These are phyloP conservation scores for Aegilops longissima DNA, from an alignment of 176 grass and related monocot genomes.

Conservation along the genomic window DNA sequence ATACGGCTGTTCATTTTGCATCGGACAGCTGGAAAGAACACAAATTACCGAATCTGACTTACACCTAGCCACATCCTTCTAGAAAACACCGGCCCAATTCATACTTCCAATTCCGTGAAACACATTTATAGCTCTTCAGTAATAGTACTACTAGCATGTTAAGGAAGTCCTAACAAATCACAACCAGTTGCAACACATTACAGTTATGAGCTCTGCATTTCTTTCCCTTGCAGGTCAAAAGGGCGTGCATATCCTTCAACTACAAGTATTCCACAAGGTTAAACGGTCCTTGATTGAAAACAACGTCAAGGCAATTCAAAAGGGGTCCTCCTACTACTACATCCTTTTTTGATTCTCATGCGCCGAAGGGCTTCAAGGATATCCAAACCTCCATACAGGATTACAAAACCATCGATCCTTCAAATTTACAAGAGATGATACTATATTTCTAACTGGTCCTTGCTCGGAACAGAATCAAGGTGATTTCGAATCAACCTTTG, in stretches of 20 bases:
- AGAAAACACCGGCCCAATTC: too few relatives aligned
- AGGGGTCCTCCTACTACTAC: background rate
- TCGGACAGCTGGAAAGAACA: too few relatives aligned
- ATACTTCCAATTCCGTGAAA: too few relatives aligned
- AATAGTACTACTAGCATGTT: too few relatives aligned
- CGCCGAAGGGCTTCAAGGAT: background rate
- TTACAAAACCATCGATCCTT: conserved; percentile 15
- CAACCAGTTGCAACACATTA: background rate
- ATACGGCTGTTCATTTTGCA: too few relatives aligned
- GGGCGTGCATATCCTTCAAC: background rate
- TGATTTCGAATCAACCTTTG: conserved; percentile 32
- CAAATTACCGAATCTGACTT: too few relatives aligned
- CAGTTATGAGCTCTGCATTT: background rate
- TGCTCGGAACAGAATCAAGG: conserved; percentile 15
- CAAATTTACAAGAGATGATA: background rate
- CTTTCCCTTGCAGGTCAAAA: background rate
- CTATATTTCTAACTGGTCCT: conserved; percentile 34
- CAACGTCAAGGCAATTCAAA: background rate
- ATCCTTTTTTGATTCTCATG: conserved; percentile 10
- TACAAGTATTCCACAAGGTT: conserved; percentile 12
- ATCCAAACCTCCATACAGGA: conserved; percentile 13
- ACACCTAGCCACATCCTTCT: too few relatives aligned
- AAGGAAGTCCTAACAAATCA: background rate
- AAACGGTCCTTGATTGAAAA: background rate
- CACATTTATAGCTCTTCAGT: too few relatives aligned